phyloP scores from a whole-genome alignment of 2,329 filamentous ascomycete species.

The Colletotrichum chrysophilum region DNA sequence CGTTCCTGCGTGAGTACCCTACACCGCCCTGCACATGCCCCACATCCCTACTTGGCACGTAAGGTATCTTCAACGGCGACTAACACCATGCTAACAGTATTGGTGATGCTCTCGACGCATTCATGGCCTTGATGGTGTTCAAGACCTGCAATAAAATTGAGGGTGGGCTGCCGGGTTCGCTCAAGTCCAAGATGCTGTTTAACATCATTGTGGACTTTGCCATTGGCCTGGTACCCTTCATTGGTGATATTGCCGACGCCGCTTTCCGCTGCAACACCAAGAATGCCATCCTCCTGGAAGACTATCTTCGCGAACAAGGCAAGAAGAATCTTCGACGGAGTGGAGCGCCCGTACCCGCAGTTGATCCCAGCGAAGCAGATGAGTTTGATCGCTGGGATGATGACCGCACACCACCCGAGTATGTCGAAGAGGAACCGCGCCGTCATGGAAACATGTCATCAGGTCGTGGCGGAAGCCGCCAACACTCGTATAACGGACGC shows the following conservation, averaged over 20 bases:
- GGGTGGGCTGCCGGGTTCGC: conserved; percentile 69
- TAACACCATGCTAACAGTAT: conserved; percentile 48
- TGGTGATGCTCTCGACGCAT: conserved; percentile 76
- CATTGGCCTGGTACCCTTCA: conserved; percentile 75
- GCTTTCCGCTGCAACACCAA: conserved; percentile 77
- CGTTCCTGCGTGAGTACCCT: conserved; percentile 74
- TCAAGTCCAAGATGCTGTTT: conserved; percentile 76
- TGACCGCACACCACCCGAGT: conserved; percentile 15
- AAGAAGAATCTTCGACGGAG: conserved; percentile 57
- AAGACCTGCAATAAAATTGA: conserved; percentile 75
- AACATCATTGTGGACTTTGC: conserved; percentile 79
- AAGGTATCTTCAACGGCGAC: not conserved
- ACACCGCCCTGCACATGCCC: not conserved
- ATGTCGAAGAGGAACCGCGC: conserved; percentile 9
- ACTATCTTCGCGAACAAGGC: conserved; percentile 72
- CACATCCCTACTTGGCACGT: not conserved
- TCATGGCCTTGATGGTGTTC: conserved; percentile 79
- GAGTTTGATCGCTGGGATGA: conserved; percentile 48
- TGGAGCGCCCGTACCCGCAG: conserved; percentile 49
- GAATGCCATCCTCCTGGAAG: conserved; percentile 74
- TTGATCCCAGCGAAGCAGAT: conserved; percentile 58
- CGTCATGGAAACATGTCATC: conserved; percentile 20
- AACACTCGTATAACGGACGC: not conserved
- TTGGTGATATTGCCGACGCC: conserved; percentile 79
- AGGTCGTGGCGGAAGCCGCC: not conserved